Base-by-base conservation (phyloP, 108 stramenopile species). In the Nitzschia inconspicua region DNA sequence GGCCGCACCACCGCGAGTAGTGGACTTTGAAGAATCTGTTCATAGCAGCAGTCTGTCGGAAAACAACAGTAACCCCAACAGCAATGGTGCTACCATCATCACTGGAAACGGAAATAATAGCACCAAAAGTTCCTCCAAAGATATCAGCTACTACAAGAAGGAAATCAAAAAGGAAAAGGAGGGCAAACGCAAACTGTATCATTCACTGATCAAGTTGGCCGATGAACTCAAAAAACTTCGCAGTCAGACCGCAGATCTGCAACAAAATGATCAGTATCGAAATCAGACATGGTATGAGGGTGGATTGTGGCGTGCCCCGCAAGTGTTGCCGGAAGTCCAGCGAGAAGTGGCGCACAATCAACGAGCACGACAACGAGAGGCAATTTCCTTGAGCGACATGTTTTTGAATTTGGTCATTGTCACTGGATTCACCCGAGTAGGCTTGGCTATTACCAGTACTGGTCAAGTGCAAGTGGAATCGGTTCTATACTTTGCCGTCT, bases 371-470 rank as follows among this genome's bases (percentile, higher is more conserved):
- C 73, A 65, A 6, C 78, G 77, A 39, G 72, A 70, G 4, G 75
- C 82, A 4, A 81, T 86, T 32, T 72, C 74, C 7, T 65, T 88
- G 35, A 73, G 82, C 7, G 86, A 85, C 64, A 69, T 88, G 16
- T 91, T 91, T 55, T 75, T 91, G 41, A 77, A 83, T 69, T 56
- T 91, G 27, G 84, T 87, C 20, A 86, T 79, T 46, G 86, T 91
- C 13, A 91, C 85, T 5, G 84, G 79, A 52, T 86, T 91, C 61
- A 81, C 89, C 19, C 74, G 86, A 16, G 82, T 88, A 1, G 89
- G 89, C 24, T 47, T 74, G 44, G 85, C 83, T 34, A 78, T 91
- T 44, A 75, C 81, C 28, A 74, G 68, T 20, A 43, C 76, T 34
- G 83, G 84, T 0, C 57, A 31, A 3, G 60, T 91, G 22, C 65